Percentiles rank a stretch among this genome's conserved stretches.
These are phyloP conservation scores for Pseudogymnoascus sp. DNA, from an alignment of 2,329 filamentous ascomycete species.

Conservation along the genomic window DNA sequence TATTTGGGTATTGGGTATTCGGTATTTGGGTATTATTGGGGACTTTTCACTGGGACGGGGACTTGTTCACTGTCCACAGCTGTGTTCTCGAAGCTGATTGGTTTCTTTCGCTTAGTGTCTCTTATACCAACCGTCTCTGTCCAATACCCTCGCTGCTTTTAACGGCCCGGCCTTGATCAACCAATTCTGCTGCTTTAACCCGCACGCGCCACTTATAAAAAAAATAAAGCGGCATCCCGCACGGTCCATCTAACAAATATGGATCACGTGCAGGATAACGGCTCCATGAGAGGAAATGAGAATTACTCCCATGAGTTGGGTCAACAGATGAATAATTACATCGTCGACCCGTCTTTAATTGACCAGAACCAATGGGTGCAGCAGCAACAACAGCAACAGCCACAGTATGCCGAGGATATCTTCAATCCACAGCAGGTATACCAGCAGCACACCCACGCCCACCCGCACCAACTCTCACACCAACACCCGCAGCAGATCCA, in stretches of 20 bases:
- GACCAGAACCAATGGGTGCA: slow-evolving; percentile 9
- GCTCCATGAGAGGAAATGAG: neutral
- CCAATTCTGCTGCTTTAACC: neutral
- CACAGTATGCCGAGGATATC: slow-evolving; percentile 6
- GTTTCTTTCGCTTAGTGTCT: slow-evolving; percentile 1
- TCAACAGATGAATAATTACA: neutral
- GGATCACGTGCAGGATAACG: slow-evolving; percentile 11
- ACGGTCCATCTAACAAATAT: slow-evolving; percentile 2
- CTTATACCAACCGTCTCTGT: neutral
- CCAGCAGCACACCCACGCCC: neutral
- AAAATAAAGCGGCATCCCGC: slow-evolving; percentile 8
- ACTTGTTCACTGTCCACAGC: neutral
- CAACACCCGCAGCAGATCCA: neutral
- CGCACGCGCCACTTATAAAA: neutral
- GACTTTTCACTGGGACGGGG: neutral
- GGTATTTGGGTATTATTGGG: neutral
- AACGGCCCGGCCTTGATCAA: neutral
- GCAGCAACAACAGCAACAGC: slow-evolving; percentile 9
- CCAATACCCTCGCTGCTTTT: slow-evolving; percentile 6
- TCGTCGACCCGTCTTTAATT: slow-evolving; percentile 11
- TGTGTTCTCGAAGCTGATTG: slow-evolving; percentile 7
- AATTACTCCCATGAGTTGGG: neutral
- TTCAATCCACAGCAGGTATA: slow-evolving; percentile 3
- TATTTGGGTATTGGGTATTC: no score
- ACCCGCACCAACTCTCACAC: neutral